Evolutionary conservation across 1,139 yeast species (phyloP), one percentile per base, ranked within the genome.

Genomic region (Pneumocystis wakefieldiae): DNA sequence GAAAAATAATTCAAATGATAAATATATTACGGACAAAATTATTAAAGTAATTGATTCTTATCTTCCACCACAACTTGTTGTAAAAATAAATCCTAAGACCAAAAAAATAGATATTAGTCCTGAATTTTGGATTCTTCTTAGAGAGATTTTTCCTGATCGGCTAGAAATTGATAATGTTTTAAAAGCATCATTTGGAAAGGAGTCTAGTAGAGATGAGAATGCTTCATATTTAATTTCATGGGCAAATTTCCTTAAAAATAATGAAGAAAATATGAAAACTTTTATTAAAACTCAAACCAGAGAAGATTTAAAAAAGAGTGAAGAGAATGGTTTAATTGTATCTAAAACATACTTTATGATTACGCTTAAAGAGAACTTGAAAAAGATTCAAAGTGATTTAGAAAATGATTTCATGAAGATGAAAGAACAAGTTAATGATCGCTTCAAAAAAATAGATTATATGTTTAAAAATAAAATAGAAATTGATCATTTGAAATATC

Each of bases 1-100:
- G 24, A 48, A 48, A 48, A 48, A 48, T 12, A 8, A 48, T 48
- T 24, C 19, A 48, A 14, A 24, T 24, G 55, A 48, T 12, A 24
- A 48, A 48, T 48, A 48, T 48, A 48, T 48, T 24, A 24, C 65
- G 10, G 66, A 65, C 4, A 36, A 64, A n/a, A 62, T 62, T 14
- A 62, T 62, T 29, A 64, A 48, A 12, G 29, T 24, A 12, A 28
- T 66, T 41, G 65, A 66, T 24, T 35, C 59, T 15, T 32, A 63
- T 29, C 38, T 67, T 41, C 68, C 68, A 12, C 64, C 62, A n/a
- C 60, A 64, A 12, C 36, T 67, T n/a, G 62, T 65, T 14, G 67
- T 64, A 14, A 29, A 57, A 38, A 24, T 64, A n/a, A 64, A 66
- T 5, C 62, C 62, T 8, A 60, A 61, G 8, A 59, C 63, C 10